phyloP scores from a whole-genome alignment of 2,329 filamentous ascomycete species.

The Phyllosticta citribraziliensis region DNA sequence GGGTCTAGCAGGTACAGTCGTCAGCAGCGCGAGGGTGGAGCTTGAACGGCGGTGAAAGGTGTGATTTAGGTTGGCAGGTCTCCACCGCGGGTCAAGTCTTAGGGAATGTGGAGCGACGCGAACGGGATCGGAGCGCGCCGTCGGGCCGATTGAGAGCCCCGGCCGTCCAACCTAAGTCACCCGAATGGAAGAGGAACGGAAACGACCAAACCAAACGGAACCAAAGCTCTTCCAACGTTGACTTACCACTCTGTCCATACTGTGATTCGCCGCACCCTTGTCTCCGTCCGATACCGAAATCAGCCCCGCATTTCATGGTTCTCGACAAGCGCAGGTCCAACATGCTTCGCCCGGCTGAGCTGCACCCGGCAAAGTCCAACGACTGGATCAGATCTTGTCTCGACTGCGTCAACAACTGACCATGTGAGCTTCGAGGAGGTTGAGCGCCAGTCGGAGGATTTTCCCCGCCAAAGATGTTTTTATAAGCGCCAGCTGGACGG shows the following conservation, averaged over 20 bases:
- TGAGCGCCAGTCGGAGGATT: not conserved
- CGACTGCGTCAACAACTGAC: not conserved
- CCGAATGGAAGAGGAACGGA: not conserved
- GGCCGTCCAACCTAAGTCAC: not conserved
- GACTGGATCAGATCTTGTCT: conserved; percentile 7
- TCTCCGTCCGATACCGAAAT: not conserved
- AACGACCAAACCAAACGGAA: not conserved
- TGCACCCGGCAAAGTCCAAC: conserved; percentile 8
- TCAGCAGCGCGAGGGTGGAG: not conserved
- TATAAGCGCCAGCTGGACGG: not conserved
- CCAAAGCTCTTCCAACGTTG: not conserved
- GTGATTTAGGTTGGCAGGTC: conserved; percentile 14
- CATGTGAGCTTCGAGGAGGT: not conserved
- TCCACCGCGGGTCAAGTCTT: conserved; percentile 13
- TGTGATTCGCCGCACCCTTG: not conserved
- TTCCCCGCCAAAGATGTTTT: not conserved
- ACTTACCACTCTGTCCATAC: not conserved
- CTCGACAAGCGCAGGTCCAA: not conserved
- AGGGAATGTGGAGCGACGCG: not conserved
- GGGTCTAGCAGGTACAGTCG: not conserved
- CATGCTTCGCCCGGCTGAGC: conserved; percentile 8
- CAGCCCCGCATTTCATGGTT: not conserved
- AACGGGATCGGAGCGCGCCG: not conserved
- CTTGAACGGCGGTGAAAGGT: not conserved
- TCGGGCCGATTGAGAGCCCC: not conserved